phyloP scores from a whole-genome alignment of 225 moss, liverwort and hornwort species.

The Sphagnum tenellum region DNA sequence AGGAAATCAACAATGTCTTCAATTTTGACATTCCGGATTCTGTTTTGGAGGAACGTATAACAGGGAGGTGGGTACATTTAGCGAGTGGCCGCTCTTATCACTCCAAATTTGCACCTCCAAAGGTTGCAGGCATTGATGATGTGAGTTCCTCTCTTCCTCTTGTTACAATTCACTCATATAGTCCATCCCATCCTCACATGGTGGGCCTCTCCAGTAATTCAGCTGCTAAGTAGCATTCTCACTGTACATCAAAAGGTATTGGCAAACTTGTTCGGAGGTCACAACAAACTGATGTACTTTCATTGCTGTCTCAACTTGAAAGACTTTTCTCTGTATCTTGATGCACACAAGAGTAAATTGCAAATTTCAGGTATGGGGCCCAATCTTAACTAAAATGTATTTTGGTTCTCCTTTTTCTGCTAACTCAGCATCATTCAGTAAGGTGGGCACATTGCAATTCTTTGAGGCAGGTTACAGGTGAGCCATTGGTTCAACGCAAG shows the following conservation, averaged over 20 bases:
- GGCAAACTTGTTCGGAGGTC: no score
- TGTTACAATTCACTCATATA: neutral
- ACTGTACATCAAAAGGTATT: no score
- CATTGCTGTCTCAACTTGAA: neutral
- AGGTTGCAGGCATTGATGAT: conserved; percentile 35
- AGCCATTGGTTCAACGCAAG: conserved; percentile 80
- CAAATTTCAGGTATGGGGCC: no score
- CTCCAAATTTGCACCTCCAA: conserved; percentile 47
- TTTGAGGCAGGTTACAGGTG: conserved; percentile 40
- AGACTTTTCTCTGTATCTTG: no score
- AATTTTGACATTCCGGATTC: conserved; percentile 53
- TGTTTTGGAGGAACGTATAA: conserved; percentile 48
- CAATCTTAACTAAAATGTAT: no score
- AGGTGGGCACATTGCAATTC: neutral
- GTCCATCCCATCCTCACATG: no score
- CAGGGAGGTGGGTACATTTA: conserved; percentile 59
- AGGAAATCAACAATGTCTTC: conserved; percentile 44
- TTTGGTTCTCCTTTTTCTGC: no score
- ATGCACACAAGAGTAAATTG: neutral
- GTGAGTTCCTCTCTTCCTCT: conserved; percentile 7
- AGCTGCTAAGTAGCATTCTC: no score
- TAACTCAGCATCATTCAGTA: neutral
- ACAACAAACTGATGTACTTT: neutral
- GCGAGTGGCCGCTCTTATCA: conserved; percentile 63
- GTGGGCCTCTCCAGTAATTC: no score